Evolutionary conservation across 305 asterid genomes (phyloP).

Genomic region (Rubia peregrina): DNA sequence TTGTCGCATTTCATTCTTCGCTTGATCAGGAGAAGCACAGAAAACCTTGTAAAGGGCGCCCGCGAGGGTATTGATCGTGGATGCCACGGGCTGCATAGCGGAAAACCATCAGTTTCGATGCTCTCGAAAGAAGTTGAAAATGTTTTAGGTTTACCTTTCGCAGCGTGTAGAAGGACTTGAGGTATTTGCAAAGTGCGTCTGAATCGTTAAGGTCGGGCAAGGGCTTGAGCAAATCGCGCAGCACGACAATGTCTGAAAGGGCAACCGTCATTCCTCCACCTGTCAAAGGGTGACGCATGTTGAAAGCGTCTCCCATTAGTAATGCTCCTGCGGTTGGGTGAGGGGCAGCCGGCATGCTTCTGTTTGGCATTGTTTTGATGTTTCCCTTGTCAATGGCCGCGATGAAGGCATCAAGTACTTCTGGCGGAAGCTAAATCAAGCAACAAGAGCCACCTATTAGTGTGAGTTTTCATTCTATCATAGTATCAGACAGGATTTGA

Average conservation of each 20-base stretch:
- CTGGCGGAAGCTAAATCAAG: slow-evolving; percentile 37
- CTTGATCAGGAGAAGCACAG: slow-evolving; percentile 47
- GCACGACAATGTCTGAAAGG: slow-evolving; percentile 45
- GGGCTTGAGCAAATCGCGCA: slow-evolving; percentile 40
- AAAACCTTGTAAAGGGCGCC: slow-evolving; percentile 44
- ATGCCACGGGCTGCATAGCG: slow-evolving; percentile 41
- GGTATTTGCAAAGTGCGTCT: slow-evolving; percentile 31
- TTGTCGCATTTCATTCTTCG: slow-evolving; percentile 46
- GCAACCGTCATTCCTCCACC: slow-evolving; percentile 66
- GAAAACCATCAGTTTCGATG: background rate
- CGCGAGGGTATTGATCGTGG: slow-evolving; percentile 43
- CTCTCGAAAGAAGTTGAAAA: background rate
- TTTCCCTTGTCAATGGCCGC: slow-evolving; percentile 42
- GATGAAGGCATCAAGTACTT: slow-evolving; percentile 37
- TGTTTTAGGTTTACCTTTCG: slow-evolving; percentile 32
- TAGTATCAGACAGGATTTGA: too few species aligned
- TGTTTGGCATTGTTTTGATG: slow-evolving; percentile 48
- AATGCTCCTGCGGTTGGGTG: slow-evolving; percentile 47
- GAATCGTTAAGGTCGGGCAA: slow-evolving; percentile 37
- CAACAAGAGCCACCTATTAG: background rate
- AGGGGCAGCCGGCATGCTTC: slow-evolving; percentile 56
- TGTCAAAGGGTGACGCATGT: slow-evolving; percentile 60
- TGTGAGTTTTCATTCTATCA: too few species aligned
- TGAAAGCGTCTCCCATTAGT: slow-evolving; percentile 51
- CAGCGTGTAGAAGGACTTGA: slow-evolving; percentile 41